Evolutionary conservation across 75 land plant species (phyloP).

Genomic region (Pinus taeda): DNA sequence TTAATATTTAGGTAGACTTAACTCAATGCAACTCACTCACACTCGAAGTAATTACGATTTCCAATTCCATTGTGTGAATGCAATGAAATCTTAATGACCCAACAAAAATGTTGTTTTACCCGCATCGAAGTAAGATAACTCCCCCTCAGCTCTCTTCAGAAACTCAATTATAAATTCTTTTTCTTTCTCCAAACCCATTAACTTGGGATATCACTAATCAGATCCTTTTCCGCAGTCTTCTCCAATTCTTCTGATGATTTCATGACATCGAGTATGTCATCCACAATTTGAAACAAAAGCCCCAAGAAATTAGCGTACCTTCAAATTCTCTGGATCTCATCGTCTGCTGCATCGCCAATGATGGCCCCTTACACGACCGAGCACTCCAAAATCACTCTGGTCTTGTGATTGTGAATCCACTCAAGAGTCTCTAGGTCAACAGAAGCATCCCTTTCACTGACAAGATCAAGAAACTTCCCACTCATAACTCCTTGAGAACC

Average conservation of each 20-base stretch:
- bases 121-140: conserved; percentile 55
- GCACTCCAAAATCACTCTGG: conserved; percentile 48
- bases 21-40: too few species aligned
- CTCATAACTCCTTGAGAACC: conserved; percentile 60
- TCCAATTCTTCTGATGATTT: conserved; percentile 34
- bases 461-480: conserved; percentile 63
- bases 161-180: conserved; percentile 60
- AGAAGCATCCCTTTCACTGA: conserved; percentile 10
- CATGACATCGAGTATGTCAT: conserved; percentile 84
- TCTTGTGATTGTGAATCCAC: conserved; percentile 69
- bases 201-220: conserved; percentile 81
- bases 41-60: too few species aligned
- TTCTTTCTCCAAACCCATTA: conserved; percentile 73
- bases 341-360: conserved; percentile 53
- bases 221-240: conserved; percentile 68
- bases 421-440: conserved; percentile 44
- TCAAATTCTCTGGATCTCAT: conserved; percentile 50
- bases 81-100: conserved; percentile 71
- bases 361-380: conserved; percentile 63
- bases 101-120: conserved; percentile 69
- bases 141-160: conserved; percentile 49
- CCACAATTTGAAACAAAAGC: conserved; percentile 80
- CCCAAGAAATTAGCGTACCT: conserved; percentile 56
- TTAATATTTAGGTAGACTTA: too few species aligned
- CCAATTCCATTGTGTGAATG: conserved; percentile 6